Percentiles rank a stretch among this genome's conserved stretches.
Conservation (phyloP, 2,329 filamentous ascomycete species). For the Diplodia corticola region DNA sequence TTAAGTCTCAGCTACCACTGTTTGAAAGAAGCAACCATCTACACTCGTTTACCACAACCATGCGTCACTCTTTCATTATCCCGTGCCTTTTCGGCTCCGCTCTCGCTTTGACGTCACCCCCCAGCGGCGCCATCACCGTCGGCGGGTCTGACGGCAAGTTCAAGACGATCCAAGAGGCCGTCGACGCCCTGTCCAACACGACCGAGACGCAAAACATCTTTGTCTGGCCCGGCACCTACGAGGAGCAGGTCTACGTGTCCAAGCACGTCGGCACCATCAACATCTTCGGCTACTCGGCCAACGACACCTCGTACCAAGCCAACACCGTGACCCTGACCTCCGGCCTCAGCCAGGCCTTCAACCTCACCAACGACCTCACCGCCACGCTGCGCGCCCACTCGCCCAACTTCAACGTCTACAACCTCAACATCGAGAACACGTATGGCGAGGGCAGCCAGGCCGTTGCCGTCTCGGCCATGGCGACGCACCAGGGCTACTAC, state of each 20-base stretch:
- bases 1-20: neutral
- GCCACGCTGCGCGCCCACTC: slow-evolving; percentile 48
- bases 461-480: slow-evolving; percentile 54
- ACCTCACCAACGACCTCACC: slow-evolving; percentile 52
- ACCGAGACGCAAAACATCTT: slow-evolving; percentile 57
- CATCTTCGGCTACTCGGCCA: slow-evolving; percentile 59
- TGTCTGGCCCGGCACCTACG: slow-evolving; percentile 58
- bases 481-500: slow-evolving; percentile 54
- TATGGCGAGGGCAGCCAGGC: slow-evolving; percentile 39
- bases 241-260: slow-evolving; percentile 57
- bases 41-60: neutral
- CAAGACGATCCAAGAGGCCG: slow-evolving; percentile 52
- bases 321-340: slow-evolving; percentile 58
- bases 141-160: slow-evolving; percentile 35
- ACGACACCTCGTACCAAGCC: slow-evolving; percentile 48
- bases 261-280: slow-evolving; percentile 49
- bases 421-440: slow-evolving; percentile 56
- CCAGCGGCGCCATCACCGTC: slow-evolving; percentile 51
- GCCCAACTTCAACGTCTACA: slow-evolving; percentile 57
- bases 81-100: neutral
- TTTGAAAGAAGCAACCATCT: neutral
- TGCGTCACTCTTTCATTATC: neutral
- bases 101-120: slow-evolving; percentile 42
- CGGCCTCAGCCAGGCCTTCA: slow-evolving; percentile 38
- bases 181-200: slow-evolving; percentile 53